Conservation (phyloP, 2,329 filamentous ascomycete species). For the Pseudocercospora macadamiae region DNA sequence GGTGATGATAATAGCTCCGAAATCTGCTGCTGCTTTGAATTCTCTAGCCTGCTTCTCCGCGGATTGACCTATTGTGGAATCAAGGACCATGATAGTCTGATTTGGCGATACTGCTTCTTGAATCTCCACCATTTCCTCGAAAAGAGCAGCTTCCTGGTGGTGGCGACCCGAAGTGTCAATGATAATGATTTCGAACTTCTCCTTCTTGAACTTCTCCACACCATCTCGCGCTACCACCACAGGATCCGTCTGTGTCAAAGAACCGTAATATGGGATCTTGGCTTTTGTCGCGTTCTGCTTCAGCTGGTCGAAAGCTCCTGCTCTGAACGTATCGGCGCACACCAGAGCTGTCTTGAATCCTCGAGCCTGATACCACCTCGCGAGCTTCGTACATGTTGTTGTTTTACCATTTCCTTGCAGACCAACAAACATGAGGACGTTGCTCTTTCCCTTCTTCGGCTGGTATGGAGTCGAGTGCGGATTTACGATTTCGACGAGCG, state of each 20-base stretch:
- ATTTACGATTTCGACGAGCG: slow-evolving; percentile 92
- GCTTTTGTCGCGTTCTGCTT: slow-evolving; percentile 99
- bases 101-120: slow-evolving; percentile 87
- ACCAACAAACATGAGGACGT: slow-evolving; percentile 99
- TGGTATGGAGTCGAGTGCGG: slow-evolving; percentile 95
- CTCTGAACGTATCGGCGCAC: slow-evolving; percentile 97
- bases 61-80: slow-evolving; percentile 94
- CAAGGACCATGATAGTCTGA: slow-evolving; percentile 97
- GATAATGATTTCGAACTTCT: slow-evolving; percentile 96
- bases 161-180: slow-evolving; percentile 96
- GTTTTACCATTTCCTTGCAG: slow-evolving; percentile 97
- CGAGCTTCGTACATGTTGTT: slow-evolving; percentile 96
- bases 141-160: slow-evolving; percentile 90
- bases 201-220: slow-evolving; percentile 99
- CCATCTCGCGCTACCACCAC: slow-evolving; percentile 91
- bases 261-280: slow-evolving; percentile 98
- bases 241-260: slow-evolving; percentile 92
- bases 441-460: slow-evolving; percentile 92
- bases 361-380: slow-evolving; percentile 88
- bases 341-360: slow-evolving; percentile 93
- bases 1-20: slow-evolving; percentile 97
- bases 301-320: slow-evolving; percentile 95
- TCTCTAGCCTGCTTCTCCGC: slow-evolving; percentile 93
- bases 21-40: slow-evolving; percentile 96
- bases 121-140: slow-evolving; percentile 97